Evolutionary conservation across 148 eudicot genomes (phyloP).

Genomic region (Suaeda aralocaspica): DNA sequence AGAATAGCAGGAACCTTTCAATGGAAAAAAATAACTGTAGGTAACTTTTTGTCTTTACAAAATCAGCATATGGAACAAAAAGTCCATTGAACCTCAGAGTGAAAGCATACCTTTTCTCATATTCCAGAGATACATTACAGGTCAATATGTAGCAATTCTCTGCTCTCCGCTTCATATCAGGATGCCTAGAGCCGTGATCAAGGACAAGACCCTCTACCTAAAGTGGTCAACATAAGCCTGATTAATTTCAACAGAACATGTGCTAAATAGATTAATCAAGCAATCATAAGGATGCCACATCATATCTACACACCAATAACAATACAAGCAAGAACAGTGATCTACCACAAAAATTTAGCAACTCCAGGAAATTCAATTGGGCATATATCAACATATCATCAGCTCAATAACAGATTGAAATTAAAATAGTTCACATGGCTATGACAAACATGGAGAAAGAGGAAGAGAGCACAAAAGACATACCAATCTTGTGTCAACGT

Average conservation of each 20-base stretch:
- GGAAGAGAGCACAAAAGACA: conserved; percentile 2
- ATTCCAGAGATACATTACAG: conserved; percentile 84
- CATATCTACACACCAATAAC: not conserved
- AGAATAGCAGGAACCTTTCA: not conserved
- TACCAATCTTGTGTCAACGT: conserved; percentile 93
- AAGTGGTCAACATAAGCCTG: conserved; percentile 5
- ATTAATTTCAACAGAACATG: not conserved
- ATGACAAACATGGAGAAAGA: not conserved
- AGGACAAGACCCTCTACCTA: conserved; percentile 97
- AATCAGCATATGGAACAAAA: not conserved
- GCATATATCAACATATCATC: not conserved
- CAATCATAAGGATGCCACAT: not conserved
- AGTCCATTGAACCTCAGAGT: not conserved
- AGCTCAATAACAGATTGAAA: not conserved
- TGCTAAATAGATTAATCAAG: not conserved
- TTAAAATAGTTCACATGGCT: not conserved
- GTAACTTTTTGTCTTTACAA: not conserved
- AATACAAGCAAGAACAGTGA: too few species aligned
- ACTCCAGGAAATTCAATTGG: not conserved
- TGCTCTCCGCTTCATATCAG: conserved; percentile 94
- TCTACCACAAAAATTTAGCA: too few species aligned
- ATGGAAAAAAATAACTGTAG: not conserved
- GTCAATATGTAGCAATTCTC: conserved; percentile 88
- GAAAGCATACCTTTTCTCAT: conserved; percentile 80
- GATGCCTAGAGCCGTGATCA: conserved; percentile 99